A percentile compares a stretch with the other conserved stretches of the same genome.
Conservation (phyloP, 83 land plant species). For the Picea mariana region DNA sequence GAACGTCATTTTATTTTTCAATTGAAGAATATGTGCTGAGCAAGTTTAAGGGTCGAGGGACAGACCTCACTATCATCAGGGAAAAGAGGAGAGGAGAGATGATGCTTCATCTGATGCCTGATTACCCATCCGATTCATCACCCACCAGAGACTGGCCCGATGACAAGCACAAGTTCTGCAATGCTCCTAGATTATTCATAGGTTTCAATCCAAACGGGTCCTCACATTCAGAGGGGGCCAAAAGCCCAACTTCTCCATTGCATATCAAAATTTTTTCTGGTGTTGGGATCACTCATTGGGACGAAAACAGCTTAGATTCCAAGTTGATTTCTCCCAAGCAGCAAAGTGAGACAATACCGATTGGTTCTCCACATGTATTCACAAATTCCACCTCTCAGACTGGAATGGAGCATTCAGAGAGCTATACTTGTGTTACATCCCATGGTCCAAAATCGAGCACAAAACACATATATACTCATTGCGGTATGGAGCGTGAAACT, state of each 20-base stretch:
- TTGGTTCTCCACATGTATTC: neutral
- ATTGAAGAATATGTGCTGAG: neutral
- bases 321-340: neutral
- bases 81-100: constrained; percentile 1
- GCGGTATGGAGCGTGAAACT: no score
- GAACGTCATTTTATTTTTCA: neutral
- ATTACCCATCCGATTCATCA: constrained; percentile 8
- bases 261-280: constrained; percentile 18
- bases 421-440: constrained; percentile 40
- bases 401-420: constrained; percentile 29
- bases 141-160: neutral
- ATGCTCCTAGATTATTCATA: constrained; percentile 11
- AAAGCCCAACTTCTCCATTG: constrained; percentile 22
- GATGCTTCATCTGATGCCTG: constrained; percentile 2
- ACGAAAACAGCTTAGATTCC: constrained; percentile 9
- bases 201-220: constrained; percentile 16
- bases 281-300: constrained; percentile 15
- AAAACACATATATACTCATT: no score
- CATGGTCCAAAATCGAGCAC: constrained; percentile 5
- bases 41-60: neutral
- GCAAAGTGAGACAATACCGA: neutral
- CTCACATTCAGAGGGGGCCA: constrained; percentile 6
- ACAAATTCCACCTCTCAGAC: neutral
- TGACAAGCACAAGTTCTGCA: constrained; percentile 2
- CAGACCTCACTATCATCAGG: neutral